These are phyloP conservation scores for Penicillium sp. DNA, from an alignment of 2,329 filamentous ascomycete genomes.

Conservation along the genomic window DNA sequence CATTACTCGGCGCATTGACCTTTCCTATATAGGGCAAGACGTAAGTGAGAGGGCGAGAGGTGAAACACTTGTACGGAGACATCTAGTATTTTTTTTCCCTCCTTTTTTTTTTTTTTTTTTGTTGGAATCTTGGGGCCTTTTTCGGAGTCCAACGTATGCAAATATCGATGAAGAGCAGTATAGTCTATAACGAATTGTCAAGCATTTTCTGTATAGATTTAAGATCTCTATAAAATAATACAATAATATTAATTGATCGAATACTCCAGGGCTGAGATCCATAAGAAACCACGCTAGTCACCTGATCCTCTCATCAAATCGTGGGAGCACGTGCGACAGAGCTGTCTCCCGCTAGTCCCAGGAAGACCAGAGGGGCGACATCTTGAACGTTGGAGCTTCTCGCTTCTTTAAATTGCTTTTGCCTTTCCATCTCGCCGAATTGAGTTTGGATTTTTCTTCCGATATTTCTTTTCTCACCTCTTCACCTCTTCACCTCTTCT, in stretches of 20 bases:
- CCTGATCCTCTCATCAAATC: slow-evolving; percentile 15
- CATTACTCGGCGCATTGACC: not conserved
- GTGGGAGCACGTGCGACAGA: slow-evolving; percentile 19
- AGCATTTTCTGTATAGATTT: not conserved
- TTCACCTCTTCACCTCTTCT: not conserved
- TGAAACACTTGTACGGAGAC: not conserved
- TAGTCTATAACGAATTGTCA: not conserved
- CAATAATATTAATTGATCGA: not conserved
- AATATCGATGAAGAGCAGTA: not conserved
- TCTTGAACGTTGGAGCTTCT: slow-evolving; percentile 1
- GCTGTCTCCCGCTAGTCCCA: slow-evolving; percentile 18
- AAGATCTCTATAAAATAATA: not conserved
- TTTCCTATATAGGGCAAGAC: not conserved
- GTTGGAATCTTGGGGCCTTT: not conserved
- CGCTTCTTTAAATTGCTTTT: not conserved
- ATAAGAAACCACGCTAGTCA: slow-evolving; percentile 2
- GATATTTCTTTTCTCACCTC: too few relatives aligned
- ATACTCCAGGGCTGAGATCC: not conserved
- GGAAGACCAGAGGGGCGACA: slow-evolving; percentile 4
- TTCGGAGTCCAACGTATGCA: not conserved
- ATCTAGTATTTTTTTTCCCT: not conserved
- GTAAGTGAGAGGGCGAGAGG: not conserved
- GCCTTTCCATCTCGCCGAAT: not conserved
- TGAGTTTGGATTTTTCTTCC: not conserved
- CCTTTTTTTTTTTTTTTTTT: not conserved